Evolutionary conservation across 768 basidiomycete species (phyloP).

Genomic region (Pleurotus djamor): DNA sequence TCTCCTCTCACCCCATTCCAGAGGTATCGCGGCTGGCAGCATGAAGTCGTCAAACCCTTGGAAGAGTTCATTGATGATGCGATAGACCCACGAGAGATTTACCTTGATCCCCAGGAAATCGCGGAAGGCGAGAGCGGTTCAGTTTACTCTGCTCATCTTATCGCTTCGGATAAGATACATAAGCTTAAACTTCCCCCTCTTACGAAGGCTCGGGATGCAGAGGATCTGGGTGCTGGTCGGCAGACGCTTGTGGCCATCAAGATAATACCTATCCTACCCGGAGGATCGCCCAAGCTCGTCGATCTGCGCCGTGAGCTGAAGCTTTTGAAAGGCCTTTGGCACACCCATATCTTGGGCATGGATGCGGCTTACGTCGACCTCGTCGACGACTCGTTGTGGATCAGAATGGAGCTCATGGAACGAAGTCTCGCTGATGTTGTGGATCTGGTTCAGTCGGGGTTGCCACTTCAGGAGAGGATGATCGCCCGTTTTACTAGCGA

Average conservation of each 20-base stretch:
- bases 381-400: constrained; percentile 71
- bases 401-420: constrained; percentile 90
- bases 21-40: constrained; percentile 63
- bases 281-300: constrained; percentile 58
- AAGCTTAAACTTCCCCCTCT: constrained; percentile 37
- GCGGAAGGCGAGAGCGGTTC: constrained; percentile 84
- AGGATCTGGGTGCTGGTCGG: constrained; percentile 27
- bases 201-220: constrained; percentile 34
- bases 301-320: constrained; percentile 62
- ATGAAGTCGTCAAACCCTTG: constrained; percentile 54
- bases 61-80: constrained; percentile 62
- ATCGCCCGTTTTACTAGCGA: constrained; percentile 77
- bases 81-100: constrained; percentile 61
- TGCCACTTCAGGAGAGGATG: constrained; percentile 64
- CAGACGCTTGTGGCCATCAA: constrained; percentile 73
- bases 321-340: constrained; percentile 53
- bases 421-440: constrained; percentile 83
- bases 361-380: constrained; percentile 72
- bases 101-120: constrained; percentile 70
- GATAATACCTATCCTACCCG: constrained; percentile 57
- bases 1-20: constrained; percentile 29
- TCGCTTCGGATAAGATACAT: constrained; percentile 30
- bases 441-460: constrained; percentile 55
- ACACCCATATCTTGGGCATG: constrained; percentile 66
- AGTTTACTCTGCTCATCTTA: constrained; percentile 49